These are phyloP conservation scores for Teunomyces kruisii DNA, from an alignment of 805 yeast species.

Conservation along the genomic window DNA sequence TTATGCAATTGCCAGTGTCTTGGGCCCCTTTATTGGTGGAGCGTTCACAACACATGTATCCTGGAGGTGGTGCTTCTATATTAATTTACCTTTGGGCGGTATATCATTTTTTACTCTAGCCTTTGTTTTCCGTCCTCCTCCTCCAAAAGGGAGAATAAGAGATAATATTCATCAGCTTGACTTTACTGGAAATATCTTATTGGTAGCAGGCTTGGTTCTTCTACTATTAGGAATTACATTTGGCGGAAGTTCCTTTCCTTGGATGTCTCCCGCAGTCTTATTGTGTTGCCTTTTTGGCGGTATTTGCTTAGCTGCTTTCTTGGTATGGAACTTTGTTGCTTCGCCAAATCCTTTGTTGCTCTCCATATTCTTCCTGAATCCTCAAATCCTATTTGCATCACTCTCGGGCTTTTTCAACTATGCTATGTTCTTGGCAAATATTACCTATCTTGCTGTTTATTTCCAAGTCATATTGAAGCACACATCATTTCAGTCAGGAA, in stretches of 20 bases:
- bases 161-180: conserved; percentile 18
- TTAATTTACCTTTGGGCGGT: conserved; percentile 25
- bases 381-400: conserved; percentile 17
- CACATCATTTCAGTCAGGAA: conserved; percentile 12
- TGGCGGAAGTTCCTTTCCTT: conserved; percentile 19
- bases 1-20: conserved; percentile 19
- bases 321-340: conserved; percentile 15
- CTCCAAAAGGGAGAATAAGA: conserved; percentile 12
- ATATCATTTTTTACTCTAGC: conserved; percentile 15
- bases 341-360: conserved; percentile 16
- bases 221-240: conserved; percentile 19
- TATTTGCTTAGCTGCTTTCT: conserved; percentile 11
- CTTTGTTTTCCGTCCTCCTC: conserved; percentile 21
- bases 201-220: conserved; percentile 17
- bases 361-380: conserved; percentile 11
- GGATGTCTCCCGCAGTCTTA: conserved; percentile 20
- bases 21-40: conserved; percentile 26
- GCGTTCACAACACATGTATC: conserved; percentile 20
- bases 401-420: conserved; percentile 15
- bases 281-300: conserved; percentile 17
- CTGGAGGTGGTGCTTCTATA: conserved; percentile 27
- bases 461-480: conserved; percentile 13
- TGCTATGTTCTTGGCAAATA: conserved; percentile 8
- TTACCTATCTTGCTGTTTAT: conserved; percentile 13
- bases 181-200: conserved; percentile 17